phyloP scores from a whole-genome alignment of 176 grass and related monocot species.

The Aechmea fasciata region DNA sequence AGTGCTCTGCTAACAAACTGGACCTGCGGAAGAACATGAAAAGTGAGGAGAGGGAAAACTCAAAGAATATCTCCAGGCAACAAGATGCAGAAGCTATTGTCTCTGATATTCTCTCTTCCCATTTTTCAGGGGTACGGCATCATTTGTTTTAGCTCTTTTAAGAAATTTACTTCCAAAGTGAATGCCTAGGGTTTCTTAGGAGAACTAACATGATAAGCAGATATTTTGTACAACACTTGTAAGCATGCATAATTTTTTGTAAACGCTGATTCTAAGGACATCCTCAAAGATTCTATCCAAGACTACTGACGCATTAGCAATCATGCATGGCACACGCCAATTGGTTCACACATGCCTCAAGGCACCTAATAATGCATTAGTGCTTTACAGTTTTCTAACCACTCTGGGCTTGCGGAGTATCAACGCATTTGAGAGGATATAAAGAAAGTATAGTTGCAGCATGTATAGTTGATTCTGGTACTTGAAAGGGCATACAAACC shows the following conservation, averaged over 20 bases:
- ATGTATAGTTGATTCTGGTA: neutral
- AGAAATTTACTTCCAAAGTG: neutral
- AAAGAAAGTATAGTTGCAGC: neutral
- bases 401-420: too few relatives aligned
- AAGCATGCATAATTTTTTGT: neutral
- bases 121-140: constrained; percentile 55
- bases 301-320: too few relatives aligned
- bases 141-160: neutral
- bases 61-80: constrained; percentile 44
- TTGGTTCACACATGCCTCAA: too few relatives aligned
- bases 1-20: constrained; percentile 10
- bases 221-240: neutral
- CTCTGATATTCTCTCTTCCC: constrained; percentile 50
- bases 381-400: too few relatives aligned
- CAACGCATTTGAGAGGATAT: neutral
- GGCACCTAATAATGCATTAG: too few relatives aligned
- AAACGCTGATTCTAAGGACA: neutral
- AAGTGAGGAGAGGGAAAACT: constrained; percentile 23
- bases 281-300: neutral
- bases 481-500: neutral
- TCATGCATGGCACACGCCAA: too few relatives aligned
- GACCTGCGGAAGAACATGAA: constrained; percentile 20
- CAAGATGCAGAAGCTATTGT: constrained; percentile 65
- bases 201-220: neutral
- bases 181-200: too few relatives aligned